phyloP scores from a whole-genome alignment of 148 eudicot genomes.

The Amaranthus cruentus region DNA sequence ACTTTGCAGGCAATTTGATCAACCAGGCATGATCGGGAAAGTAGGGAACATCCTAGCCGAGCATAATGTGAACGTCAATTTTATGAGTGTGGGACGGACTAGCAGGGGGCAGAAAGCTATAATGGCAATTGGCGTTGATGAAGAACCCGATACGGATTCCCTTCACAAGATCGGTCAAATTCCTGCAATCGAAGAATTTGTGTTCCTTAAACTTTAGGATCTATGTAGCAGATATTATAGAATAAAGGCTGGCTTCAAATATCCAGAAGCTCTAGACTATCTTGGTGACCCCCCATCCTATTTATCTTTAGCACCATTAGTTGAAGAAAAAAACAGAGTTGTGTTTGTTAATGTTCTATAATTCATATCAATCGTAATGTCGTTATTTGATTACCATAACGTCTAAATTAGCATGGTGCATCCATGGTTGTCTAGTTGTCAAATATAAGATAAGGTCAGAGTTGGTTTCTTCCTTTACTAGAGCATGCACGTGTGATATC shows the following conservation, averaged over 20 bases:
- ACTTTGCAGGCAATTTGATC: constrained; percentile 73
- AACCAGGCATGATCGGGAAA: constrained; percentile 85
- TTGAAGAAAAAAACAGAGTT: neutral
- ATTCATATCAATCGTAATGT: neutral
- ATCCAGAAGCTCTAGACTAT: constrained; percentile 9
- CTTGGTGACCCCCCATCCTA: neutral
- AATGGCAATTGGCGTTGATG: constrained; percentile 98
- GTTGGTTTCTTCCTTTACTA: no score
- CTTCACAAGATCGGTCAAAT: constrained; percentile 69
- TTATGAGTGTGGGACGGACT: constrained; percentile 86
- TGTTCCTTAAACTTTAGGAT: constrained; percentile 59
- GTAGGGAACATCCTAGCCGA: constrained; percentile 80
- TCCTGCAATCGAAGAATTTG: constrained; percentile 77
- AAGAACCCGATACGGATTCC: constrained; percentile 54
- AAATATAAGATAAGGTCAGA: no score
- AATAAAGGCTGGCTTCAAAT: constrained; percentile 12
- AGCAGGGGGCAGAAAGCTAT: constrained; percentile 53
- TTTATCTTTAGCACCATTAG: neutral
- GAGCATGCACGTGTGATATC: no score
- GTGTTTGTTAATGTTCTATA: neutral
- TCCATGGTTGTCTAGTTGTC: no score
- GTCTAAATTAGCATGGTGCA: neutral
- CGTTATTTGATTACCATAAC: neutral
- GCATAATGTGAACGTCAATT: constrained; percentile 68
- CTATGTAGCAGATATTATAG: neutral